These are phyloP conservation scores for Heterobasidion occidentale DNA, from an alignment of 1,284 basidiomycete genomes.

Conservation along the genomic window DNA sequence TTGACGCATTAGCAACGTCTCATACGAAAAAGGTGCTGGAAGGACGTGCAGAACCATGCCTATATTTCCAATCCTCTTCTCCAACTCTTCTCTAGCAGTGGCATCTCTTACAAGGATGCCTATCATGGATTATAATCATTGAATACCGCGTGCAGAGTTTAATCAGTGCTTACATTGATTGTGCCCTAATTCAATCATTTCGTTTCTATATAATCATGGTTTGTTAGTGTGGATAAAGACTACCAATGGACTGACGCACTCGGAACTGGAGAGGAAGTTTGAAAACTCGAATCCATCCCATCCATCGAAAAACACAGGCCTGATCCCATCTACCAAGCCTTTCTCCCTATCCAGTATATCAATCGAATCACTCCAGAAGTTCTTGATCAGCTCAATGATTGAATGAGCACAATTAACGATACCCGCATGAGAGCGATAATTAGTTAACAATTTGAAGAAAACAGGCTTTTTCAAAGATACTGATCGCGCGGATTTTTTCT, in stretches of 20 bases:
- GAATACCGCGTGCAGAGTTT: not conserved
- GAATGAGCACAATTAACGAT: constrained; percentile 57
- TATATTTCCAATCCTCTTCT: constrained; percentile 48
- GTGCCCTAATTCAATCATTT: not conserved
- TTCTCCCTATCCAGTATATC: constrained; percentile 51
- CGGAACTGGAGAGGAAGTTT: constrained; percentile 37
- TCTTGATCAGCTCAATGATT: constrained; percentile 52
- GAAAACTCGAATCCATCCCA: constrained; percentile 47
- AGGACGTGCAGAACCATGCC: constrained; percentile 53
- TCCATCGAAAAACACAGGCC: constrained; percentile 52
- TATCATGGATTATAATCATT: constrained; percentile 15
- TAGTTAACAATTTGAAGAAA: constrained; percentile 53
- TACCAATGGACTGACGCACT: constrained; percentile 27
- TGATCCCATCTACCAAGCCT: constrained; percentile 50
- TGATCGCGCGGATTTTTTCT: constrained; percentile 2
- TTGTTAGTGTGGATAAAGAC: not conserved
- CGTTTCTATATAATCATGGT: not conserved
- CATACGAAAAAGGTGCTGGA: not conserved
- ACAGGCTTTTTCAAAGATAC: constrained; percentile 21
- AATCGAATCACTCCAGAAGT: constrained; percentile 61
- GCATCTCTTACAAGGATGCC: constrained; percentile 67
- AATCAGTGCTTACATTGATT: not conserved
- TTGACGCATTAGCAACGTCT: not conserved
- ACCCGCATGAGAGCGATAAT: constrained; percentile 68
- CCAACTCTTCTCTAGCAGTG: constrained; percentile 37